Conservation (phyloP, 768 basidiomycete genomes). For the Russula sp. region DNA sequence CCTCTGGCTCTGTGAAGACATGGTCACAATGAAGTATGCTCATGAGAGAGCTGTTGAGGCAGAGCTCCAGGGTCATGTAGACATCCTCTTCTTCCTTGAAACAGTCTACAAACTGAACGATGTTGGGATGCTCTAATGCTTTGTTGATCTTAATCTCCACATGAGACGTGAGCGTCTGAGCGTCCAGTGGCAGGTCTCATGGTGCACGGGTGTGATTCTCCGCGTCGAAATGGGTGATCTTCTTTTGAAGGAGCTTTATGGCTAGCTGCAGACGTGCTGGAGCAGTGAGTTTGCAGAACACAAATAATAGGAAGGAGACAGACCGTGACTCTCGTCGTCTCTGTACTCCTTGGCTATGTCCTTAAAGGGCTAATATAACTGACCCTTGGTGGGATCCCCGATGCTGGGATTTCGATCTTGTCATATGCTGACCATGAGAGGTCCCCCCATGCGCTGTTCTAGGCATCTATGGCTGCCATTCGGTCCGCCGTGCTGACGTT, state of each 20-base stretch:
- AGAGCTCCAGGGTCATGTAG: too few species aligned
- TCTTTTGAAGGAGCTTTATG: slow-evolving; percentile 56
- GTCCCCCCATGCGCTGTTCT: too few species aligned
- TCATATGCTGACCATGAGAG: too few species aligned
- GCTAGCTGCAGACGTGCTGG: slow-evolving; percentile 56
- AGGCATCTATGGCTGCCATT: too few species aligned
- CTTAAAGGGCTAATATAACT: slow-evolving; percentile 41
- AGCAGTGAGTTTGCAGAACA: background rate
- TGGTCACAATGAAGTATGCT: slow-evolving; percentile 84
- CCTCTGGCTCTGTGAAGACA: slow-evolving; percentile 88
- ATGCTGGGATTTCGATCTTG: too few species aligned
- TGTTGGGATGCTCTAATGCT: too few species aligned
- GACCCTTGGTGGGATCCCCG: slow-evolving; percentile 58
- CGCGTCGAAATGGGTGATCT: slow-evolving; percentile 65
- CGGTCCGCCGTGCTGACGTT: too few species aligned
- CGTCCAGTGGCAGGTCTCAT: too few species aligned
- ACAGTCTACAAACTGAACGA: too few species aligned
- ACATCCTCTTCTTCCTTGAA: too few species aligned
- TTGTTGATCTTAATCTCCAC: too few species aligned
- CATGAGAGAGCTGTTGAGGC: slow-evolving; percentile 83
- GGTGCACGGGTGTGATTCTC: slow-evolving; percentile 84
- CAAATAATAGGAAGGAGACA: slow-evolving; percentile 16
- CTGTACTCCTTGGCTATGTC: slow-evolving; percentile 33
- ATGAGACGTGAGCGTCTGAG: too few species aligned
- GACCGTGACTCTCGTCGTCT: slow-evolving; percentile 60